Base-by-base conservation (phyloP, 345 rosid genomes). In the Moricandia arvensis region DNA sequence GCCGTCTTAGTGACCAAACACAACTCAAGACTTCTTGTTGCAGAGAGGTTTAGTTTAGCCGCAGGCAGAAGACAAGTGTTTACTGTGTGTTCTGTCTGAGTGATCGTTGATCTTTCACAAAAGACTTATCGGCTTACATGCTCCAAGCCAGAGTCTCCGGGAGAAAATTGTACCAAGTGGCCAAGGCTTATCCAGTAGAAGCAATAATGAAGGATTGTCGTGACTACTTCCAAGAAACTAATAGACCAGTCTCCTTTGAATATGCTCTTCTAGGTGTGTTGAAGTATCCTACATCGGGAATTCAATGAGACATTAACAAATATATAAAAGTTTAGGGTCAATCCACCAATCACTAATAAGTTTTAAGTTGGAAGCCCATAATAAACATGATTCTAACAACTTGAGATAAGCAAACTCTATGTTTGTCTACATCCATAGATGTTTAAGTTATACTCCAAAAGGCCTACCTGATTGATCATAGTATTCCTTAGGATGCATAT, bases 121-220 rank as follows among this genome's bases (percentile, higher is more conserved):
- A 38, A 72, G 86, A 86, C 8, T 77, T 85, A 11, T 62, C 75
- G 90, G 98, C 90, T 81, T 95, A 75, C 98, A 90, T 79, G 97
- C 99, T 68, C 91, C 99, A 71, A 90, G 79, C 82, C 97, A 91
- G 88, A 79, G 86, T 79, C 97, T 94, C 49, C 82, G 95, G 71
- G 98, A 91, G 82, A 83, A 85, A 51, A 89, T 93, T 67, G 99
- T 91, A 31, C 98, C 99, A 51, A 90, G 98, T 84, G 97, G n/a
- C 99, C 49, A 95, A 95, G 85, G 85, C 95, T 68, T 95, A 90
- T 73, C 98, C 99, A 8, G 78, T 95, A 63, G 90, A 88, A 65
- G 96, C 99, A 68, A 81, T 95, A 55, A 89, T 95, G 98, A 81
- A 87, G 73, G 99, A 93, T 79, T 93, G 98, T 83, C 86, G 78